Base-by-base conservation (phyloP, 176 grass and related monocot genomes). In the Phragmites australis region DNA sequence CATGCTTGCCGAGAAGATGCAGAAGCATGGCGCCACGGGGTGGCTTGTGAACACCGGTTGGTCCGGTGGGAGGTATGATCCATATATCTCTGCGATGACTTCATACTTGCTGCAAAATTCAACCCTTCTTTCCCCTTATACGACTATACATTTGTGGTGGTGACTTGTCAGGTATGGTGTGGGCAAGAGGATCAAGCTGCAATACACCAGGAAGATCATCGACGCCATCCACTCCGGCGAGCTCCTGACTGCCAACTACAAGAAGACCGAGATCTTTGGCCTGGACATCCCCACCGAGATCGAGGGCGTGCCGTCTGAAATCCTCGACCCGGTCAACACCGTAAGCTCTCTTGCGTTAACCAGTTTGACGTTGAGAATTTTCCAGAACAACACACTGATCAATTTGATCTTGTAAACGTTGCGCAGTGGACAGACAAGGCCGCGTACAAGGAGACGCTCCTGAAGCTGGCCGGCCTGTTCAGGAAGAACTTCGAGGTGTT, bases 31-130 rank as follows among this genome's bases (percentile, higher is more conserved):
- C 70, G 96, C 96, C 81, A 99, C 96, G 8, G 96, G 79, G 70
- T 95, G 96, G 96, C 96, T 99, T 13, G 96, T 99, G 49, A 99
- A 99, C 90, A 99, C 96, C 39, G 96, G 96, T 50, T 99, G 96
- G 96, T 99, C 92, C 46, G 92, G 92, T 25, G 96, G 96, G 83
- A 99, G 96, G 96, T 98, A 53, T 12, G n/a, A 8, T 79, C 72
- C 23, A 37, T 62, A 60, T 25, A 40, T 18, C 47, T 56, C 64
- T 8, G 0, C 50, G 30, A 10, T 13, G 21, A 1, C 63, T 30
- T 34, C 52, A 39, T 30, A 9, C 5, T 54, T 62, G 18, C 37
- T 58, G 6, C 63, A 16, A 11, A 21, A 11, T 1, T 32, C 4
- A n/a, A 46, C 11, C 26, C 21, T 18, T n/a, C n/a, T 21, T 30